Conservation (phyloP, 2,329 filamentous ascomycete species). For the Botrytis pseudocinerea region DNA sequence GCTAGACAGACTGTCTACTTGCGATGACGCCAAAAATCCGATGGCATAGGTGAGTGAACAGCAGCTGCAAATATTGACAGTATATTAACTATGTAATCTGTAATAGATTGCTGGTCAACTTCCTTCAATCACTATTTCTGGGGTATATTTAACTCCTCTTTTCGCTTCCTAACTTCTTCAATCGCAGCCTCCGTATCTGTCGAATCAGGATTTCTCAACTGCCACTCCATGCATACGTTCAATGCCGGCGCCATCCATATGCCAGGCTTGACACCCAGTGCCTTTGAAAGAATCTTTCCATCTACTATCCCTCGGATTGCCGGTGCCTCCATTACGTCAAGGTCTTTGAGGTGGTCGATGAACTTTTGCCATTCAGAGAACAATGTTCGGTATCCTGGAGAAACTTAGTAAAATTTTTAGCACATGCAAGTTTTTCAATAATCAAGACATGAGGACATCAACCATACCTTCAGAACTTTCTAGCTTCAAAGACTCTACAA, state of each 20-base stretch:
- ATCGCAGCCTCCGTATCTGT: constrained; percentile 61
- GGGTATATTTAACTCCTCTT: constrained; percentile 38
- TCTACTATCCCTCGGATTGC: constrained; percentile 67
- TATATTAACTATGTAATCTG: neutral
- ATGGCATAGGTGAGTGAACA: neutral
- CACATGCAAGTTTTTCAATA: no score
- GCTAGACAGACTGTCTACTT: neutral
- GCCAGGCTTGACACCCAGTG: constrained; percentile 67
- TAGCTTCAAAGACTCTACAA: constrained; percentile 59
- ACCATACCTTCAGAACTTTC: constrained; percentile 26
- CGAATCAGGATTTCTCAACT: constrained; percentile 73
- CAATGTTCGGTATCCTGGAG: constrained; percentile 42
- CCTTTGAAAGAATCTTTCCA: constrained; percentile 70
- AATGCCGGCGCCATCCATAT: constrained; percentile 83
- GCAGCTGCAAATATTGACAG: neutral
- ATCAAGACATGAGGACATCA: neutral
- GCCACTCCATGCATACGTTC: constrained; percentile 82
- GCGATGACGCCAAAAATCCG: neutral
- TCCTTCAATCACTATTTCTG: constrained; percentile 1
- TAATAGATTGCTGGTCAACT: neutral
- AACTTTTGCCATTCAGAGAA: constrained; percentile 55
- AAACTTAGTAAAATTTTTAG: neutral
- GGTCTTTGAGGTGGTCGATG: constrained; percentile 53
- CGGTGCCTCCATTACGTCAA: constrained; percentile 59
- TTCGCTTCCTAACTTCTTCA: constrained; percentile 53